Base-by-base conservation (phyloP, 257 asterid species). In the Euphrasia confusa region DNA sequence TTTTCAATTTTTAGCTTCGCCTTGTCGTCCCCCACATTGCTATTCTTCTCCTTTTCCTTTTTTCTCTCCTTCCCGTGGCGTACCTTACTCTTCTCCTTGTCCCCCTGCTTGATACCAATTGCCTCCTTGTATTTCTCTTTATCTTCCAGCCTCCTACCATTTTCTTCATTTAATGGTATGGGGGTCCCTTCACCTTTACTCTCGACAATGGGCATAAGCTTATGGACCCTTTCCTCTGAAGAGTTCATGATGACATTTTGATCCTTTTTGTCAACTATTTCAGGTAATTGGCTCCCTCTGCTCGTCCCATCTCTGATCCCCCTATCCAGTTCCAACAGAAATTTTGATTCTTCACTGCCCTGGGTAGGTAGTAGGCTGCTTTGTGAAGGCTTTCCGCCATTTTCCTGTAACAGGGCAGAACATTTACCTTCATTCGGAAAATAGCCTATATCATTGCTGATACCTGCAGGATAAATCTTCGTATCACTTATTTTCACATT, bases 301-400 rank as follows among this genome's bases (percentile, higher is more conserved):
- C 73, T 74, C 62, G 63, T 77, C 61, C 70, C 78, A 45, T 76
- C 87, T 68, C 72, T 81, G 68, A 73, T 77, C 74, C 95, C 77
- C 82, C 81, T 68, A 50, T 70, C 88, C 81, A 82, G 64, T 66
- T 83, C 90, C 75, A 55, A 81, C 60, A 75, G 78, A 71, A 73
- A 78, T 71, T 79, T 83, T 60, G 87, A 65, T 61, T 80, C 88
- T 55, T 73, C 84, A 37, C 42, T 37, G 10, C 10, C 12, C 11
- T 8, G 42, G 10, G 42, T 37, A 37, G 42, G 42, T 37, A 8
- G 42, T 37, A 37, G 42, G 42, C 2, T 9, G 72, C 73, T 69
- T 18, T 58, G 74, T 64, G 66, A 40, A 63, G 78, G 61, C 65
- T 63, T 75, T 53, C 71, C 75, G n/a, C 86, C 88, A 69, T 77